phyloP scores from a whole-genome alignment of 345 rosid genomes.

The Noccaea caerulescens region DNA sequence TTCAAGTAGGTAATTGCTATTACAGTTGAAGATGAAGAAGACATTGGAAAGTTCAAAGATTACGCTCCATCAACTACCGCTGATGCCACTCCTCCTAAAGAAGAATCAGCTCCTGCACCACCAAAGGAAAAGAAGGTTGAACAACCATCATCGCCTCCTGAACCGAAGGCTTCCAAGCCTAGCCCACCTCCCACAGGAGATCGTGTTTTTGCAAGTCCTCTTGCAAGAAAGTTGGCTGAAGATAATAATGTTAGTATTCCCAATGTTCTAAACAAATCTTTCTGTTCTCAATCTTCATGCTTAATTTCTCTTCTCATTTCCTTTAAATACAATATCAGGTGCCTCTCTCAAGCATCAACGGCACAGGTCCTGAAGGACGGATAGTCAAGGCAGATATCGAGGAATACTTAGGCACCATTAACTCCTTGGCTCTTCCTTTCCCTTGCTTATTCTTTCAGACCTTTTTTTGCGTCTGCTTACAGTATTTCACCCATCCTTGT shows the following conservation, averaged over 20 bases:
- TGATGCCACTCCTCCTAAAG: slow-evolving; percentile 52
- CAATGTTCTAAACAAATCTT: background rate
- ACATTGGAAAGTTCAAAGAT: slow-evolving; percentile 85
- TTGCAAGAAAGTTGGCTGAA: slow-evolving; percentile 92
- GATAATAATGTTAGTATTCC: slow-evolving; percentile 67
- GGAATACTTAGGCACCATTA: slow-evolving; percentile 74
- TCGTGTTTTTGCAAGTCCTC: slow-evolving; percentile 87
- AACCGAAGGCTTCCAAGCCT: slow-evolving; percentile 63
- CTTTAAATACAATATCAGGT: slow-evolving; percentile 51
- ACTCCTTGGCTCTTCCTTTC: slow-evolving; percentile 23
- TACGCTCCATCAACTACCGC: slow-evolving; percentile 69
- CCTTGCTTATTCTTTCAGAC: background rate
- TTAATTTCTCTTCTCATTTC: slow-evolving; percentile 23
- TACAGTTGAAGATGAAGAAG: slow-evolving; percentile 93
- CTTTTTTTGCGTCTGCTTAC: slow-evolving; percentile 7
- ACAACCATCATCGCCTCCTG: slow-evolving; percentile 60
- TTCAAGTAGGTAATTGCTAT: slow-evolving; percentile 72
- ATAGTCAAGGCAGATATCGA: slow-evolving; percentile 94
- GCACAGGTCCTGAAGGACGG: slow-evolving; percentile 92
- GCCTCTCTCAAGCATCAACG: slow-evolving; percentile 79
- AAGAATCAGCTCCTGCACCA: slow-evolving; percentile 57
- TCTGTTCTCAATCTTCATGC: background rate
- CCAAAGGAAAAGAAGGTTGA: slow-evolving; percentile 63
- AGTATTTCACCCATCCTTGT: slow-evolving; percentile 24
- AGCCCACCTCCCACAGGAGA: slow-evolving; percentile 59